Base-by-base conservation (phyloP, 2,329 filamentous ascomycete genomes). In the Chrysosporium queenslandicum region DNA sequence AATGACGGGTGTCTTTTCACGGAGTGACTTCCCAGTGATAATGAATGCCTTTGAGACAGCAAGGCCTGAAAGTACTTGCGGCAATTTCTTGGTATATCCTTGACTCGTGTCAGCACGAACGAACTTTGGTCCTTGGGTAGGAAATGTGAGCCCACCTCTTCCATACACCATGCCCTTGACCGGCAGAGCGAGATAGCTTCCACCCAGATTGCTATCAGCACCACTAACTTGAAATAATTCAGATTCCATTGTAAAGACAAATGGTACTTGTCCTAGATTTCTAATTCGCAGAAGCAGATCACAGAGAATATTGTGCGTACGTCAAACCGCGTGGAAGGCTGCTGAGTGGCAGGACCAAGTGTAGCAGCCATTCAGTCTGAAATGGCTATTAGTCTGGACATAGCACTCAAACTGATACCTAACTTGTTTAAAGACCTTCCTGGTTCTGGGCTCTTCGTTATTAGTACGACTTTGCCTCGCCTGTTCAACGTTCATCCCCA, bases 1-100 rank as follows among this genome's bases (percentile, higher is more conserved):
- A 12, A 57, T 55, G 29, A 57, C 53, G 1, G 55, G 55, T 7
- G 55, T 57, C 45, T 57, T 57, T 45, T 57, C 51, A 7, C 46
- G 37, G 1, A 57, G 46, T 18, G 55, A 57, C 21, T 34, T 52
- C 9, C 55, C 55, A 3, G 55, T 57, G 25, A 57, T 55, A 16
- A 57, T 53, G 23, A 52, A 57, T 7, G 55, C 55, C 32, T 55
- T 57, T 16, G 53, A 53, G 4, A 42, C 53, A 20, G 50, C 53
- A 18, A 57, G 50, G 9, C 55, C 39, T 3, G 46, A 37, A 5
- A 57, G 37, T 2, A 57, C 34, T 7, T 43, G 40, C n/a, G 47
- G 47, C 6, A 57, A 39, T 30, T 48, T 48, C n/a, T 39, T 47
- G n/a, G 39, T 53, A 16, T 47, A 53, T 41, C 55, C 55, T 57